phyloP scores from a whole-genome alignment of 495 filamentous ascomycete genomes.

The Annulohypoxylon stygium region DNA sequence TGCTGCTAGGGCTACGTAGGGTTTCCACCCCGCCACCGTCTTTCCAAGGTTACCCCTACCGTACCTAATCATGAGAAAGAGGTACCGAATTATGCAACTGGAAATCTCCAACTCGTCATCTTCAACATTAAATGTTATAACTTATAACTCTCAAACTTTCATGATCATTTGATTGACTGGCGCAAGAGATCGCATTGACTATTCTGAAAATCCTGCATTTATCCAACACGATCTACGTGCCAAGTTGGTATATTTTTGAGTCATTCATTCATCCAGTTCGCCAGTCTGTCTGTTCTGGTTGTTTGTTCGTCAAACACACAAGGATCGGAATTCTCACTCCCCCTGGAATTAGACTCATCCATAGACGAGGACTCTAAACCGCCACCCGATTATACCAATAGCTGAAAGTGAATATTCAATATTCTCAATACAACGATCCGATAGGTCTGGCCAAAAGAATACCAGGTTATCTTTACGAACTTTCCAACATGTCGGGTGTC shows the following conservation, averaged over 20 bases:
- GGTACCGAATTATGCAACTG: constrained; percentile 10
- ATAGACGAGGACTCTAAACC: background rate
- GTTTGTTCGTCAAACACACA: constrained; percentile 8
- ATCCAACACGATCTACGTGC: constrained; percentile 36
- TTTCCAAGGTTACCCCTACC: constrained; percentile 18
- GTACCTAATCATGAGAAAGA: constrained; percentile 2
- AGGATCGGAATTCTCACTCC: constrained; percentile 8
- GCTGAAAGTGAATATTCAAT: background rate
- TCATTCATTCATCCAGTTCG: background rate
- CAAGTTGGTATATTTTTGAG: constrained; percentile 20
- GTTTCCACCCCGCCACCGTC: constrained; percentile 22
- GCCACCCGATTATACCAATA: background rate
- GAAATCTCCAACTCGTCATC: constrained; percentile 5
- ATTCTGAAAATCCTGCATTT: constrained; percentile 26
- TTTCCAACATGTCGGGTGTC: constrained; percentile 11
- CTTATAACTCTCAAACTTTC: background rate
- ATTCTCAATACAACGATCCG: constrained; percentile 16
- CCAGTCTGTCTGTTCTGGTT: background rate
- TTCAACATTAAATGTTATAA: background rate
- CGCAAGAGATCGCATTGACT: constrained; percentile 35
- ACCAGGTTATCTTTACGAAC: constrained; percentile 10
- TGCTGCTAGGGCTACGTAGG: background rate
- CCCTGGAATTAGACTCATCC: background rate
- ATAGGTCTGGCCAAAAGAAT: constrained; percentile 17
- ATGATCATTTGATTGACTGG: constrained; percentile 22